Conservation (phyloP, 1,284 basidiomycete genomes). For the Puccinia coronata region DNA sequence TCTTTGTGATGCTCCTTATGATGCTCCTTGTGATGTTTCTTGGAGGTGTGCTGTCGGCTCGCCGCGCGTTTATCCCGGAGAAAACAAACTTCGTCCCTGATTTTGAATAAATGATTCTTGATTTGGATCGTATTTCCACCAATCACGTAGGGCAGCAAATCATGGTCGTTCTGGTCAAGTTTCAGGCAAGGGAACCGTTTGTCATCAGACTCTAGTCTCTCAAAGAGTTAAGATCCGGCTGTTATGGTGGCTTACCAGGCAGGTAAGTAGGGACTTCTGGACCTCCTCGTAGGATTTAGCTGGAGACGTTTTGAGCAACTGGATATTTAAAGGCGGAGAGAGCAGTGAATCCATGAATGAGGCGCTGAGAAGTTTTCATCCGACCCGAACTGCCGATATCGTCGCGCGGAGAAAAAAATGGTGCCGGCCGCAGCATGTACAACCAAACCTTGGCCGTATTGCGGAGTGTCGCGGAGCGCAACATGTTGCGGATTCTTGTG, state of each 20-base stretch:
- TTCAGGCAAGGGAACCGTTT: background rate
- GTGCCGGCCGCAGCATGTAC: too few relatives aligned
- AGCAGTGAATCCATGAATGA: slow-evolving; percentile 26
- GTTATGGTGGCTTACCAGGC: background rate
- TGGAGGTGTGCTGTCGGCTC: background rate
- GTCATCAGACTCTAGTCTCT: background rate
- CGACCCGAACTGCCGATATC: too few relatives aligned
- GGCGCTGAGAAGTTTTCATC: too few relatives aligned
- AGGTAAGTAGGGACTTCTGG: background rate
- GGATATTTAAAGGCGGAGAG: slow-evolving; percentile 20
- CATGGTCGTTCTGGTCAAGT: background rate
- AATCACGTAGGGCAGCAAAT: slow-evolving; percentile 25
- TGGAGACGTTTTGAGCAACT: slow-evolving; percentile 11
- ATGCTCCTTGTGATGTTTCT: background rate
- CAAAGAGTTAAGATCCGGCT: background rate
- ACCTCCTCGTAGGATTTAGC: slow-evolving; percentile 20
- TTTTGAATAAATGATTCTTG: slow-evolving; percentile 28
- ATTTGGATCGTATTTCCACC: slow-evolving; percentile 10
- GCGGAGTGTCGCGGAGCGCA: too few relatives aligned
- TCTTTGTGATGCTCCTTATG: too few relatives aligned
- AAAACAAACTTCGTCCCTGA: slow-evolving; percentile 21
- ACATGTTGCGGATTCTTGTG: too few relatives aligned
- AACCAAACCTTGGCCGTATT: too few relatives aligned
- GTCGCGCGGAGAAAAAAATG: too few relatives aligned
- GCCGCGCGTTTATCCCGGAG: background rate